Percentiles rank a stretch among this genome's conserved stretches.
Evolutionary conservation across 1,284 basidiomycete genomes (phyloP).

Genomic region (Violaceomyces palustris): DNA sequence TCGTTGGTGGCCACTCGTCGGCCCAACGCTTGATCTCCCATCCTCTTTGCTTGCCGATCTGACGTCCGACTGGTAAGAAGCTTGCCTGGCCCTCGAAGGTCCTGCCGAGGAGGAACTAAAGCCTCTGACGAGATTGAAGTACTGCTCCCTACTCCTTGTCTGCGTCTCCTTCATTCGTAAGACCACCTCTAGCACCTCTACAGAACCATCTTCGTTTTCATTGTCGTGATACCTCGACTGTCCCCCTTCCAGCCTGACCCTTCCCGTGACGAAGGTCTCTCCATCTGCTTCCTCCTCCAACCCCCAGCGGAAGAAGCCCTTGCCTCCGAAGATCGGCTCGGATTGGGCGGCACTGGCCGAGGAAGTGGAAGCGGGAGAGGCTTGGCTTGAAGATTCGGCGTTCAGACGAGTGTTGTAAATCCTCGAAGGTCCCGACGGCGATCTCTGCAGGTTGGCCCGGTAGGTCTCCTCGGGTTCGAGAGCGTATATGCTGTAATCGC

Average conservation of each 20-base stretch:
- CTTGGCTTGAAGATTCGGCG: neutral
- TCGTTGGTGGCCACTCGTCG: too few species aligned
- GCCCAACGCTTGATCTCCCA: too few species aligned
- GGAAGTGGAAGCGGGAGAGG: conserved; percentile 8
- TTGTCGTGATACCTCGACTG: conserved; percentile 35
- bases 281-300: conserved; percentile 48
- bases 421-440: conserved; percentile 11
- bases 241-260: conserved; percentile 32
- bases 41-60: too few species aligned
- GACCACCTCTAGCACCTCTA: conserved; percentile 44
- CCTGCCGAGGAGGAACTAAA: conserved; percentile 1
- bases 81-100: too few species aligned
- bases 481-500: conserved; percentile 51
- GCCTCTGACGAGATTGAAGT: conserved; percentile 34
- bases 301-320: conserved; percentile 45
- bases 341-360: too few species aligned
- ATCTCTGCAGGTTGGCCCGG: conserved; percentile 21
- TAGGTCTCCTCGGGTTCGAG: conserved; percentile 48
- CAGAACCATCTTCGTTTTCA: conserved; percentile 33
- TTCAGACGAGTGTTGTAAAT: neutral
- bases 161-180: conserved; percentile 47
- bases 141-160: conserved; percentile 38
- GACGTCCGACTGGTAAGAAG: too few species aligned
- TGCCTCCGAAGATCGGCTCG: conserved; percentile 47
- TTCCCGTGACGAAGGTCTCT: conserved; percentile 43